Evolutionary conservation across 345 rosid species (phyloP).

Genomic region (Eucalyptus victrix): DNA sequence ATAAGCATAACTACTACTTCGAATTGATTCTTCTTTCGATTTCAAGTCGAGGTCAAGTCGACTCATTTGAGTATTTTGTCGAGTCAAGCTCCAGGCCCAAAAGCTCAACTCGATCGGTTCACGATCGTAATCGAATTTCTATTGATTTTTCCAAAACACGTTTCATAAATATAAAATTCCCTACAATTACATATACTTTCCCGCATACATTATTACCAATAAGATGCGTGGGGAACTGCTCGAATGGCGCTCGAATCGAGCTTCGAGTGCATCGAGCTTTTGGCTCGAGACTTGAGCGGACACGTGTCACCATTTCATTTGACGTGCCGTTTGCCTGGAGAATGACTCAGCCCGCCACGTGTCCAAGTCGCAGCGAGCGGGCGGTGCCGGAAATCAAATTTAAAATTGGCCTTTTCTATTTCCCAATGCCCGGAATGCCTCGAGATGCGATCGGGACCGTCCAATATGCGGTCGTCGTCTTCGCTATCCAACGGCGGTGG

Average conservation of each 20-base stretch:
- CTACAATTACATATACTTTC: neutral
- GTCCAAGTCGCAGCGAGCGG: neutral
- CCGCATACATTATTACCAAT: neutral
- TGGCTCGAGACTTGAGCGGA: neutral
- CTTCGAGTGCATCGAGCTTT: neutral
- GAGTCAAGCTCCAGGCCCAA: neutral
- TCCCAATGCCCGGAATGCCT: neutral
- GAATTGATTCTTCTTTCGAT: accelerated
- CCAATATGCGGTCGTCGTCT: neutral
- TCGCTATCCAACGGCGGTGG: neutral
- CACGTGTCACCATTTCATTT: neutral
- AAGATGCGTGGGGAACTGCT: neutral
- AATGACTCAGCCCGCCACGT: neutral
- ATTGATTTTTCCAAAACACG: neutral
- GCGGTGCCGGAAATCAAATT: neutral
- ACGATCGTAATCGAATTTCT: neutral
- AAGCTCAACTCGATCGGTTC: neutral
- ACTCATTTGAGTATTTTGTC: neutral
- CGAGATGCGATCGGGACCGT: neutral
- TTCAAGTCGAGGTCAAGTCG: neutral
- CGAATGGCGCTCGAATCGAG: neutral
- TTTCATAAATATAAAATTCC: neutral
- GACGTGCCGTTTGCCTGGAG: neutral
- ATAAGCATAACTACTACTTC: accelerated
- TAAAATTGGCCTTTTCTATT: neutral